These are phyloP conservation scores for Boeremia exigua DNA, from an alignment of 2,329 filamentous ascomycete genomes.

Conservation along the genomic window DNA sequence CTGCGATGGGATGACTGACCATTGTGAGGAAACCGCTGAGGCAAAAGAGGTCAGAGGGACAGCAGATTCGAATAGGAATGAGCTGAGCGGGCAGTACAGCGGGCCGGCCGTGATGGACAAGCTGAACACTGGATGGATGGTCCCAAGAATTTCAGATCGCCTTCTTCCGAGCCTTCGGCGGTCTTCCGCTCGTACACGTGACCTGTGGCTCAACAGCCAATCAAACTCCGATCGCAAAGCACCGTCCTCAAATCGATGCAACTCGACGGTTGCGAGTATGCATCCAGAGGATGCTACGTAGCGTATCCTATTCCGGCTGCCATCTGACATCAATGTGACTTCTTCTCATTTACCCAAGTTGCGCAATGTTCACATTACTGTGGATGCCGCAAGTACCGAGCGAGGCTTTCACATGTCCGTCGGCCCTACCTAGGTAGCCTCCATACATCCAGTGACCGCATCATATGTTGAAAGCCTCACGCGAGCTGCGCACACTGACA, in stretches of 20 bases:
- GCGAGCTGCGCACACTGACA: slow-evolving; percentile 7
- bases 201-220: slow-evolving; percentile 29
- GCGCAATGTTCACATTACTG: neutral
- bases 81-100: slow-evolving; percentile 3
- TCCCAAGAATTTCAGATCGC: slow-evolving; percentile 24
- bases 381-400: slow-evolving; percentile 23
- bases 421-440: slow-evolving; percentile 20
- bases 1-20: slow-evolving; percentile 22
- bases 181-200: slow-evolving; percentile 33
- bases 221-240: slow-evolving; percentile 42
- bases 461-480: slow-evolving; percentile 21
- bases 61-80: neutral
- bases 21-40: slow-evolving; percentile 24
- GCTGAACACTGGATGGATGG: slow-evolving; percentile 22
- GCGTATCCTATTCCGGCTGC: neutral
- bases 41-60: neutral
- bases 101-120: slow-evolving; percentile 21
- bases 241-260: neutral
- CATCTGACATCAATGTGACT: neutral
- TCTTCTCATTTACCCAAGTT: neutral
- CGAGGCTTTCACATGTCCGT: slow-evolving; percentile 38
- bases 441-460: slow-evolving; percentile 19
- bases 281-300: no score
- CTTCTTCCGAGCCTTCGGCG: slow-evolving; percentile 39
- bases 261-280: neutral